Evolutionary conservation across 2,329 filamentous ascomycete genomes (phyloP).

Genomic region (Pyrenophora graminea): DNA sequence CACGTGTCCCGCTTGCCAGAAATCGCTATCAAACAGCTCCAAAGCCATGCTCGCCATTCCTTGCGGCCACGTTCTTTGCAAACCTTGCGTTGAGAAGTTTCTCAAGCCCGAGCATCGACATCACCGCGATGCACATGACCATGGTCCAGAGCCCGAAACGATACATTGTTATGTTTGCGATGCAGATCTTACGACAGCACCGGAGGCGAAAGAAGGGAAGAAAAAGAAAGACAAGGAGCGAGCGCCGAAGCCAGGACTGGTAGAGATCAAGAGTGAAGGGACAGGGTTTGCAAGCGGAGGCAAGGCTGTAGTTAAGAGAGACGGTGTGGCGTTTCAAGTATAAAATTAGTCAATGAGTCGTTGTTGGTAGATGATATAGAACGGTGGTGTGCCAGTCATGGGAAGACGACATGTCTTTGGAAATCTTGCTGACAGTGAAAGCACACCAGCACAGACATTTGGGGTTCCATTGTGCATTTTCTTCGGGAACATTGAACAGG

Average conservation of each 20-base stretch:
- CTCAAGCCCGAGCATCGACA: conserved; percentile 57
- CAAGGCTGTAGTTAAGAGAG: conserved; percentile 76
- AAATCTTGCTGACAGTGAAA: too few species aligned
- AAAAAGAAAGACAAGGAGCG: conserved; percentile 58
- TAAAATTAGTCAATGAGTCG: conserved; percentile 1
- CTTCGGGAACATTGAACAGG: too few species aligned
- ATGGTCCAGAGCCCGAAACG: conserved; percentile 55
- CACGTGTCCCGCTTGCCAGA: conserved; percentile 84
- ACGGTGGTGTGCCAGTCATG: too few species aligned
- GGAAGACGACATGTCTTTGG: too few species aligned
- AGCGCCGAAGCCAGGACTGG: conserved; percentile 69
- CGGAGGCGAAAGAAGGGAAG: conserved; percentile 38
- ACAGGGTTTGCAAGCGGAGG: conserved; percentile 93
- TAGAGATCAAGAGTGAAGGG: conserved; percentile 81
- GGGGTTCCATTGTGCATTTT: too few species aligned
- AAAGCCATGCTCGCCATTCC: conserved; percentile 82
- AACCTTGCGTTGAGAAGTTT: conserved; percentile 81
- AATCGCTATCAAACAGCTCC: conserved; percentile 77
- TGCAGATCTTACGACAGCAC: conserved; percentile 63
- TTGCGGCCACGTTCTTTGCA: conserved; percentile 90
- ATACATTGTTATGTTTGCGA: conserved; percentile 87
- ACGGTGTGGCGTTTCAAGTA: conserved; percentile 75
- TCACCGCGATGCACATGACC: conserved; percentile 59
- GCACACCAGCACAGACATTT: too few species aligned
- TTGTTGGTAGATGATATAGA: too few species aligned